Base-by-base conservation (phyloP, 805 yeast genomes). In the Yamadazyma ubonensis region DNA sequence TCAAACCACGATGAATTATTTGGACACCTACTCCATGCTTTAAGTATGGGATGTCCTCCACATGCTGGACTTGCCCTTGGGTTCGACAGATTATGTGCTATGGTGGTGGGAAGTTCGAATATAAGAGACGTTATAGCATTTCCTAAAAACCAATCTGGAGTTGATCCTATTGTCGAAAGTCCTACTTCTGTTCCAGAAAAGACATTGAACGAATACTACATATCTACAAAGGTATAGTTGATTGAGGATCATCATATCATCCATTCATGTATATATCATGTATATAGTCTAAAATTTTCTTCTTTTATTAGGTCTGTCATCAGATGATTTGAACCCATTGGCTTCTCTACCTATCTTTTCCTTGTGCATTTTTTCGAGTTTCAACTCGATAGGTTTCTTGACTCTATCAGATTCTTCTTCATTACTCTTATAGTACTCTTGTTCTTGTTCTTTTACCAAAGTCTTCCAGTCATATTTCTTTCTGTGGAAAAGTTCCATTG, bases 51-150 rank as follows among this genome's bases (percentile, higher is more conserved):
- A 1, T 88, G 98, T 54, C 99, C 99, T 1, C 99, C 99, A 1
- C 99, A 93, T 63, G 96, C 97, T 2, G 99, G 99, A 0, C 70
- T 93, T 27, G 99, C 99, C 0, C 70, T 93, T 25, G 99, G 99
- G 0, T 86, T 93, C 50, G 99, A 93, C 58, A 70, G 99, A 46
- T 67, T 93, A 70, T 81, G 95, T 52, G 93, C 99, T 0, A 88
- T 91, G 91, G 57, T 91, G 22, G 61, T 82, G n/a, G 93, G 88
- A 0, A 71, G 83, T 14, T 54, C 70, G 4, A 86, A 87, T 46
- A 90, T 93, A 23, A 68, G 96, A 49, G 97, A 93, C 55, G 98
- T 93, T 3, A 83, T 93, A 44, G 96, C 98, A 1, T 93, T 93
- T 59, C 99, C 99, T 2, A 93, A 93, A 65, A 88, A 89, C 32